Evolutionary conservation across 164 flowering plant species (phyloP).

Genomic region (Chimonanthus salicifolius): DNA sequence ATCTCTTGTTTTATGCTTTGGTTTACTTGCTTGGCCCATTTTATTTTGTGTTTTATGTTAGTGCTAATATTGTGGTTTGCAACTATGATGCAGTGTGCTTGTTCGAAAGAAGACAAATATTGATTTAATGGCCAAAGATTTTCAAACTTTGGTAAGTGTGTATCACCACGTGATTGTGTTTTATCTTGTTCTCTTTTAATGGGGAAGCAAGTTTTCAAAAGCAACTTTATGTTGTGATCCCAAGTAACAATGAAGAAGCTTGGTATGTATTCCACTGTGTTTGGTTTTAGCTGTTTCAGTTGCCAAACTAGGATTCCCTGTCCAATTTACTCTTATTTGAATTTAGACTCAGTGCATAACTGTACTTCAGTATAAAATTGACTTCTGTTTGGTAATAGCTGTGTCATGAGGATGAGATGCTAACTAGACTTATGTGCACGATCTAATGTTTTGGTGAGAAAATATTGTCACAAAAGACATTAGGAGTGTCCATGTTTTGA

Average conservation of each 20-base stretch:
- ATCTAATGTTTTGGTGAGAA: too few species aligned
- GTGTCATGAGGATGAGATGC: background rate
- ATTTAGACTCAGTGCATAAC: background rate
- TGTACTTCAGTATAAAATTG: background rate
- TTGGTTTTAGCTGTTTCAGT: background rate
- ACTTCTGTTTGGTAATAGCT: background rate
- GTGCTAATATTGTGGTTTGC: background rate
- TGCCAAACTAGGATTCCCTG: background rate
- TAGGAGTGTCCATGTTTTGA: too few species aligned
- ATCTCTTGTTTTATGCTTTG: background rate
- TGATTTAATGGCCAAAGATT: slow-evolving; percentile 67
- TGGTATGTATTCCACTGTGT: background rate
- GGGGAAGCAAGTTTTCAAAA: too few species aligned
- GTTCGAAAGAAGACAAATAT: slow-evolving; percentile 56
- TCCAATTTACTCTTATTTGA: background rate
- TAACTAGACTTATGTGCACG: background rate
- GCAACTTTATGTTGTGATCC: background rate
- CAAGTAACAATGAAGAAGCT: background rate
- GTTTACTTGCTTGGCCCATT: background rate
- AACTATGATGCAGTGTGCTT: slow-evolving; percentile 56
- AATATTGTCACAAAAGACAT: too few species aligned
- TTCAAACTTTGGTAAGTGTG: slow-evolving; percentile 57
- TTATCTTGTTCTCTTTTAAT: background rate
- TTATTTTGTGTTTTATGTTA: slow-evolving; percentile 3
- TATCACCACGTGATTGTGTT: background rate